A percentile compares a stretch with the other conserved stretches of the same genome.
Evolutionary conservation across 2,329 filamentous ascomycete species (phyloP).

Genomic region (Penicillium brevicompactum): DNA sequence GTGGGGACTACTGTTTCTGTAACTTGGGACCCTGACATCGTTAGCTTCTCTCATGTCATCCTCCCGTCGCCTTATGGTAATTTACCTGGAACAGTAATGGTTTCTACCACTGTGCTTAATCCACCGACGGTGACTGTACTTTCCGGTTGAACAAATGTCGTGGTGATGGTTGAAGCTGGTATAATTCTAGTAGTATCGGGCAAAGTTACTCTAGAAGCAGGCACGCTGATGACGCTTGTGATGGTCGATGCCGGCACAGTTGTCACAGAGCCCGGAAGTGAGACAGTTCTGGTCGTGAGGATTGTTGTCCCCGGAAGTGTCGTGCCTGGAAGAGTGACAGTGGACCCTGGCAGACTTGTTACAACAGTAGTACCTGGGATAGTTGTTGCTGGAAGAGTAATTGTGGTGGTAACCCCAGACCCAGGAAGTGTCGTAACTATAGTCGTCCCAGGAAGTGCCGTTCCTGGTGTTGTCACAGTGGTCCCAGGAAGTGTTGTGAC

Average conservation of each 20-base stretch:
- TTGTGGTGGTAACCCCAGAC: background rate
- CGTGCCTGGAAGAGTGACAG: slow-evolving; percentile 4
- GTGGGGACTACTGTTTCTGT: background rate
- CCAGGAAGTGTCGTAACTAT: background rate
- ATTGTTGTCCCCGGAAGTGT: slow-evolving; percentile 1
- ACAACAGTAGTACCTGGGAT: background rate
- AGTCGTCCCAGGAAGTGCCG: background rate
- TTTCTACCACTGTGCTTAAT: background rate
- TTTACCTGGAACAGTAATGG: slow-evolving; percentile 8
- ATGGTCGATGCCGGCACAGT: slow-evolving; percentile 10
- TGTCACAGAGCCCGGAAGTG: background rate
- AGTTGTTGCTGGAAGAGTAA: background rate
- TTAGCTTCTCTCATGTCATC: background rate
- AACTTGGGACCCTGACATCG: background rate
- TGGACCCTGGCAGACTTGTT: slow-evolving; percentile 3
- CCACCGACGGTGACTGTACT: slow-evolving; percentile 3
- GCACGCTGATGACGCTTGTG: slow-evolving; percentile 5
- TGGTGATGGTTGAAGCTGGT: slow-evolving; percentile 5
- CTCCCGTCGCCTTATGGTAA: background rate
- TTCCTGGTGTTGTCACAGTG: background rate
- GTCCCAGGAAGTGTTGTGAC: background rate
- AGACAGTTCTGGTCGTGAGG: background rate
- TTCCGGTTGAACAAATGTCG: slow-evolving; percentile 2
- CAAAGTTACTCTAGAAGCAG: slow-evolving; percentile 5
- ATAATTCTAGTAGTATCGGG: slow-evolving; percentile 2